Percentiles rank a stretch among this genome's conserved stretches.
These are phyloP conservation scores for Begonia masoniana DNA, from an alignment of 306 rosid genomes.

Conservation along the genomic window DNA sequence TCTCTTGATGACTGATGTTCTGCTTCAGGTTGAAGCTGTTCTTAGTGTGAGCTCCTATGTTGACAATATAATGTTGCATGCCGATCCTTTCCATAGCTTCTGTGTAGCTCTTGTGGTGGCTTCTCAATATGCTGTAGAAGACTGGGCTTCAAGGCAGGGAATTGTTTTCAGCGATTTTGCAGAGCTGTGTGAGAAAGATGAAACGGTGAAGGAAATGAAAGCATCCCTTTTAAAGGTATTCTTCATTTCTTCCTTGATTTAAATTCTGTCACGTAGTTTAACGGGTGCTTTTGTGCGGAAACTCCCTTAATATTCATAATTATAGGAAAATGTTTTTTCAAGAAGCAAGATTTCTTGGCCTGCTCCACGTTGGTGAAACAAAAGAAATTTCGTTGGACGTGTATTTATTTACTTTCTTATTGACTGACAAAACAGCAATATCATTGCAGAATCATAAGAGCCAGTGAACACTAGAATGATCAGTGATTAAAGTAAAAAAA, in stretches of 20 bases:
- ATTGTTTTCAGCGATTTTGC: constrained; percentile 37
- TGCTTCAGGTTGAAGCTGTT: constrained; percentile 79
- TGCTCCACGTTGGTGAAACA: no score
- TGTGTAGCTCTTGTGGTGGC: constrained; percentile 82
- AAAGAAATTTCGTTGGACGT: no score
- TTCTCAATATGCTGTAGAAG: constrained; percentile 49
- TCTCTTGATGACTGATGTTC: constrained; percentile 16
- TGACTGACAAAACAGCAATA: no score
- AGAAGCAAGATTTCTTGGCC: no score
- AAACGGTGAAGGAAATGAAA: constrained; percentile 49
- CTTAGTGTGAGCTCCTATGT: constrained; percentile 60
- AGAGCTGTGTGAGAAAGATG: constrained; percentile 62
- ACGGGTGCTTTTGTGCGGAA: no score
- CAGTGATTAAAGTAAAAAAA: no score
- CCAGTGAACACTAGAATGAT: no score
- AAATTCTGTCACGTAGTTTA: neutral
- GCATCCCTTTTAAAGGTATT: constrained; percentile 66
- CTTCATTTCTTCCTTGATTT: constrained; percentile 1
- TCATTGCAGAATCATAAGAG: no score
- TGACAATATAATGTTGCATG: constrained; percentile 76
- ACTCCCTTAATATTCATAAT: no score
- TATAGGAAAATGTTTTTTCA: no score
- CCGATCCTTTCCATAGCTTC: constrained; percentile 79
- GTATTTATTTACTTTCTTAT: no score
- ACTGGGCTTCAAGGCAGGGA: constrained; percentile 77